A percentile compares a stretch with the other conserved stretches of the same genome.
phyloP scores from a whole-genome alignment of 108 stramenopile species.

The Skeletonema menzelii region DNA sequence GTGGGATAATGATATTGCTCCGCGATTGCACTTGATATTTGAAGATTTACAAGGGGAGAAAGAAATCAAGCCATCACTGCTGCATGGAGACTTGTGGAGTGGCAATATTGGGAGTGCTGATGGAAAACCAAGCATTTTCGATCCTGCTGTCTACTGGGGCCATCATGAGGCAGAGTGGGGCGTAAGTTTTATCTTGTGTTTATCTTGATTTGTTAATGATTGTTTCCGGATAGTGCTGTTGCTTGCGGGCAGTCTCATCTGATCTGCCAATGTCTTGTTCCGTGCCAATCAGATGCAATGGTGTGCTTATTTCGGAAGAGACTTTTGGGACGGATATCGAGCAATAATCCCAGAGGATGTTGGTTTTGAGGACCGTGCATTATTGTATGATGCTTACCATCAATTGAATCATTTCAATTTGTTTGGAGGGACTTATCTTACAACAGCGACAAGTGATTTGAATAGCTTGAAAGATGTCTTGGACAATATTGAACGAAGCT shows the following conservation, averaged over 20 bases:
- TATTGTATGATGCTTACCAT: constrained; percentile 52
- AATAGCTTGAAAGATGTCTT: constrained; percentile 17
- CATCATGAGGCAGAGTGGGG: constrained; percentile 61
- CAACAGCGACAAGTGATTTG: constrained; percentile 23
- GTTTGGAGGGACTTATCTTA: constrained; percentile 46
- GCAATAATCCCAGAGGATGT: constrained; percentile 35
- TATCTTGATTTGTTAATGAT: not conserved
- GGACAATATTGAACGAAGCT: constrained; percentile 9
- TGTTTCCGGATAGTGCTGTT: not conserved
- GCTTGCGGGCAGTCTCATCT: not conserved
- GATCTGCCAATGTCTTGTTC: not conserved
- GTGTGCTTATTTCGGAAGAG: constrained; percentile 37
- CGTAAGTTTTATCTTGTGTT: constrained; percentile 21
- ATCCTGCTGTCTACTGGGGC: constrained; percentile 57
- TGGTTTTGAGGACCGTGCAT: constrained; percentile 40
- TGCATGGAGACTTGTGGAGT: constrained; percentile 64
- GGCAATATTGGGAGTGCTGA: constrained; percentile 59
- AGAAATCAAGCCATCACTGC: constrained; percentile 48
- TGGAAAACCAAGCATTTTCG: constrained; percentile 52
- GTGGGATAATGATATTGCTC: constrained; percentile 39
- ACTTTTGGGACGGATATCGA: constrained; percentile 47
- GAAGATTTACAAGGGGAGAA: constrained; percentile 38
- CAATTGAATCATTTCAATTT: constrained; percentile 58
- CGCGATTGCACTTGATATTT: constrained; percentile 45
- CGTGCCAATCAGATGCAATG: constrained; percentile 24